Evolutionary conservation across 306 rosid species (phyloP), one percentile per base, ranked within the genome.

Genomic region (Herpetospermum pedunculosum): DNA sequence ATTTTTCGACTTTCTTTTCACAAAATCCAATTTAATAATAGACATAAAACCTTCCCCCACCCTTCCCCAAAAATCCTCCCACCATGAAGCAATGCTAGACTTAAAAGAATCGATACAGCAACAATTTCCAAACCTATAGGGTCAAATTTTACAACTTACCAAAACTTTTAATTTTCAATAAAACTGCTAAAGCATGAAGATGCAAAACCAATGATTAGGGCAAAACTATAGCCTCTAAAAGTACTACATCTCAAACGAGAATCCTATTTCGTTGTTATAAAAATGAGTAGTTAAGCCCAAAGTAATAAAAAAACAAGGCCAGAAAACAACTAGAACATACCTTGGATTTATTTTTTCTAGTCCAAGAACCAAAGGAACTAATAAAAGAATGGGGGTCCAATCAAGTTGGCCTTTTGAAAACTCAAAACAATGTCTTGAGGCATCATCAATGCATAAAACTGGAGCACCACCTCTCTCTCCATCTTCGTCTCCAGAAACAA

Each of bases 381-480:
- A 73, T 77, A 94, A 82, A 77, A 94, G 99, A 54, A 94, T 84
- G 49, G 99, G 97, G 5, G 92, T 80, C 99, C 99, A 94, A 77
- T 79, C 81, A 73, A 53, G 79, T 65, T 52, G 76, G 41, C 87
- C 91, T 76, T 72, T 78, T 28, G 90, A 81, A 44, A 84, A 84
- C 76, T 94, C 97, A 32, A 79, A 82, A 82, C 99, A 94, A 75
- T 74, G 87, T 81, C 83, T 87, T 75, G 75, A 74, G 76, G 91
- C 99, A 81, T 89, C 97, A 71, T 89, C 96, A 75, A 89, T 77
- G 82, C 95, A 91, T 58, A 91, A 85, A 83, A 94, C 96, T 1
- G 99, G 99, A 29, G 99, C 99, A 63, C 97, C 99, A 77, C 99
- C 99, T 21, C 99, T 84, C 72, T 94, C 99, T 77, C 99, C 99